These are phyloP conservation scores for Cymbidium sinense DNA, from an alignment of 106 monocot species.

Conservation along the genomic window DNA sequence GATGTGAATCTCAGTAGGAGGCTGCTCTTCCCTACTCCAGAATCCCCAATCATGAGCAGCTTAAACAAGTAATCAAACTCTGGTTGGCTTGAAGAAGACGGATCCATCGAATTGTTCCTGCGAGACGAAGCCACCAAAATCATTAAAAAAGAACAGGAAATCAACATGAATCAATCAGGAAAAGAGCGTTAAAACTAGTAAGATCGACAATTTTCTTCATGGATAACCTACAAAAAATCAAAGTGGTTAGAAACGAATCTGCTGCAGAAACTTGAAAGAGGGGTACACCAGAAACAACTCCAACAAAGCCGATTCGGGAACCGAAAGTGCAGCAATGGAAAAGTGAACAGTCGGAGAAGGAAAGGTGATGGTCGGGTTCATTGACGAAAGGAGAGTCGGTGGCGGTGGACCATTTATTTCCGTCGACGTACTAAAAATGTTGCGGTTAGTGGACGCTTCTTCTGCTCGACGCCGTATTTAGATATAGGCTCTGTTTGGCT, in stretches of 20 bases:
- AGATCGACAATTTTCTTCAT: background rate
- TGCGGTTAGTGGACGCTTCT: too few relatives aligned
- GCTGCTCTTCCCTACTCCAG: slow-evolving; percentile 95
- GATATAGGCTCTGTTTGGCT: too few relatives aligned
- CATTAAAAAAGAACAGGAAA: background rate
- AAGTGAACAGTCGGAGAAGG: background rate
- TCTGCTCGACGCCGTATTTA: too few relatives aligned
- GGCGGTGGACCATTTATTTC: background rate
- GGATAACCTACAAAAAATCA: background rate
- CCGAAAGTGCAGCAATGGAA: background rate
- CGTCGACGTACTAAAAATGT: too few relatives aligned
- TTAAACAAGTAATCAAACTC: slow-evolving; percentile 98
- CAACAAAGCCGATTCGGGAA: background rate
- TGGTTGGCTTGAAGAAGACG: slow-evolving; percentile 46
- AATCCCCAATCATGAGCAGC: slow-evolving; percentile 86
- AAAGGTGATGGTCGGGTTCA: background rate
- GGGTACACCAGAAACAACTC: background rate
- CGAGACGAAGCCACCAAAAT: background rate
- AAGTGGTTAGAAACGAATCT: background rate
- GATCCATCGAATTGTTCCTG: slow-evolving; percentile 34
- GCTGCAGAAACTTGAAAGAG: background rate
- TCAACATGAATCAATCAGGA: background rate
- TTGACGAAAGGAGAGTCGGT: background rate
- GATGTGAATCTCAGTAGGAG: slow-evolving; percentile 79
- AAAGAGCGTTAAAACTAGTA: background rate